Conservation (phyloP, 257 asterid species). For the Salvia splendens region DNA sequence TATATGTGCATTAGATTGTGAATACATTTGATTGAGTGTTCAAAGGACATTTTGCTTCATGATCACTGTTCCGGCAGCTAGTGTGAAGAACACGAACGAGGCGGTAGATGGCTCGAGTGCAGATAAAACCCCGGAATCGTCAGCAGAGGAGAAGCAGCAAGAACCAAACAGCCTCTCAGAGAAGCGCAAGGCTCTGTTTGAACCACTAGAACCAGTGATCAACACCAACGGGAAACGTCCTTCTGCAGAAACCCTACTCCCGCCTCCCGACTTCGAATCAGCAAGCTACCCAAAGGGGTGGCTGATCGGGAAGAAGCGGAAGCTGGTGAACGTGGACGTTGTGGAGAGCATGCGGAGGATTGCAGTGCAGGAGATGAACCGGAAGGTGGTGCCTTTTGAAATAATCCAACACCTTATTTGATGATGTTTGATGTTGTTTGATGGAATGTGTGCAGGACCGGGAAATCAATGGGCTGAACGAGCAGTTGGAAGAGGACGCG, state of each 20-base stretch:
- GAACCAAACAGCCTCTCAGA: constrained; percentile 56
- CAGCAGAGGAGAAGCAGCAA: constrained; percentile 49
- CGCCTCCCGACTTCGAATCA: constrained; percentile 92
- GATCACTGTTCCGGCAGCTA: constrained; percentile 32
- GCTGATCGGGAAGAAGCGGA: constrained; percentile 90
- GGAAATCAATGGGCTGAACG: constrained; percentile 87
- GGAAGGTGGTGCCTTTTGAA: constrained; percentile 52
- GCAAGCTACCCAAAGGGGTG: constrained; percentile 88
- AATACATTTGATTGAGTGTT: too few relatives aligned
- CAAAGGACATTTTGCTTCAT: not conserved
- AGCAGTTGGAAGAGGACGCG: constrained; percentile 87
- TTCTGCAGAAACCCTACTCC: constrained; percentile 74
- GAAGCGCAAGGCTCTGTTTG: constrained; percentile 83
- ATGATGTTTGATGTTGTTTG: not conserved
- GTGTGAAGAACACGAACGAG: constrained; percentile 44
- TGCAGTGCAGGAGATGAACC: constrained; percentile 93
- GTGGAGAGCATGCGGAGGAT: constrained; percentile 97
- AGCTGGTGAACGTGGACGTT: constrained; percentile 94
- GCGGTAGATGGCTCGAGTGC: constrained; percentile 26
- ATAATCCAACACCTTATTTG: too few relatives aligned
- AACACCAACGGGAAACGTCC: constrained; percentile 54
- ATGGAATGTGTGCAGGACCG: constrained; percentile 60
- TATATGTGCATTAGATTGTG: too few relatives aligned
- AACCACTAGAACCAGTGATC: constrained; percentile 62
- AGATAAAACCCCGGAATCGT: constrained; percentile 37